phyloP scores from a whole-genome alignment of 2,329 filamentous ascomycete species.

The Penicillium sp. region DNA sequence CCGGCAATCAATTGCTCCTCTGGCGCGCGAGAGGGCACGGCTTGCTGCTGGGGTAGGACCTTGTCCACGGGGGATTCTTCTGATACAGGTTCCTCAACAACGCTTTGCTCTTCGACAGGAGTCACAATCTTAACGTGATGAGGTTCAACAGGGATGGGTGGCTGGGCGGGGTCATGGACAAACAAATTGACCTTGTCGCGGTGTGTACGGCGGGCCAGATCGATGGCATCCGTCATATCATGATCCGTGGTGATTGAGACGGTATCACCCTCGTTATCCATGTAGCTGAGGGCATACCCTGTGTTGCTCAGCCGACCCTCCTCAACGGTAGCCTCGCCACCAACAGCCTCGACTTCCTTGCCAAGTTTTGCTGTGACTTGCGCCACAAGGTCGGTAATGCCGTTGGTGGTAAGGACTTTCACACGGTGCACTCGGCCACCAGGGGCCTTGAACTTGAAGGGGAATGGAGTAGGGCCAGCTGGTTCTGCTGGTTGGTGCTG shows the following conservation, averaged over 20 bases:
- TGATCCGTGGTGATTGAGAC: conserved; percentile 96
- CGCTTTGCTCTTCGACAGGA: conserved; percentile 45
- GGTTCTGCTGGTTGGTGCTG: conserved; percentile 55
- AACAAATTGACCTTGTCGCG: conserved; percentile 96
- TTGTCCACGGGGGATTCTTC: conserved; percentile 43
- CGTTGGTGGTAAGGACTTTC: conserved; percentile 76
- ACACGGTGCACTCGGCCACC: conserved; percentile 90
- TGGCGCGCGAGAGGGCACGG: conserved; percentile 50
- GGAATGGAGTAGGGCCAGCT: conserved; percentile 73
- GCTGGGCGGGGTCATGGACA: conserved; percentile 87
- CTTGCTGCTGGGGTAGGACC: conserved; percentile 37
- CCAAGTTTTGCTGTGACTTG: conserved; percentile 83
- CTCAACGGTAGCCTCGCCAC: conserved; percentile 73
- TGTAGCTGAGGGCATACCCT: conserved; percentile 90
- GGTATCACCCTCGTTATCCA: conserved; percentile 95
- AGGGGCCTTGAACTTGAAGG: conserved; percentile 99
- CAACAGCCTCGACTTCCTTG: conserved; percentile 75
- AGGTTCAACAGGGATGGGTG: conserved; percentile 69
- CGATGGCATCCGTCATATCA: conserved; percentile 85
- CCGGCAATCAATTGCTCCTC: conserved; percentile 82
- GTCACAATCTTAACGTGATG: conserved; percentile 55
- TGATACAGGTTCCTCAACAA: conserved; percentile 55
- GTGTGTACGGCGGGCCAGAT: conserved; percentile 71
- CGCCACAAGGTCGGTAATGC: conserved; percentile 73
- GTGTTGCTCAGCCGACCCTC: conserved; percentile 72